Evolutionary conservation across 345 rosid species (phyloP).

Genomic region (Populus ilicifolia): DNA sequence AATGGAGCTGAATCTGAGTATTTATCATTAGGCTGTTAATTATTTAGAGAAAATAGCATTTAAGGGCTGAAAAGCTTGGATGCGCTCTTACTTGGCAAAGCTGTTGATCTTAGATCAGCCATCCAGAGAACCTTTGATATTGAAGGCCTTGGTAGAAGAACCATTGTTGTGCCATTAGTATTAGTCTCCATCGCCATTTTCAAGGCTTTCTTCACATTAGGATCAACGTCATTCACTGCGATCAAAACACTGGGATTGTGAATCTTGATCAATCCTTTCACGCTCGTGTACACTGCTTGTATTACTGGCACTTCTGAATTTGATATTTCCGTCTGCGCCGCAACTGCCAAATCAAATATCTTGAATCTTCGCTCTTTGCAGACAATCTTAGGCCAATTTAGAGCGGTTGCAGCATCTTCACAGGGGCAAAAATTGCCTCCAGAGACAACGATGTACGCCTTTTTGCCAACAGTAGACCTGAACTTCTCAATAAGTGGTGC

Average conservation of each 20-base stretch:
- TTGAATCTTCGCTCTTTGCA: slow-evolving; percentile 84
- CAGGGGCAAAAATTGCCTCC: slow-evolving; percentile 86
- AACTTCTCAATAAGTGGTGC: slow-evolving; percentile 82
- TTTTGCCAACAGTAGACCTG: slow-evolving; percentile 75
- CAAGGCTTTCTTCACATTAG: slow-evolving; percentile 80
- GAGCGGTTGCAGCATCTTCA: slow-evolving; percentile 66
- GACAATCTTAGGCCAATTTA: slow-evolving; percentile 71
- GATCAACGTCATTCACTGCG: slow-evolving; percentile 65
- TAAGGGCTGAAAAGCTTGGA: background rate
- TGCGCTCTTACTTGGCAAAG: slow-evolving; percentile 75
- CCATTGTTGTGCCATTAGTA: slow-evolving; percentile 46
- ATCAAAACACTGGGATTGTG: slow-evolving; percentile 93
- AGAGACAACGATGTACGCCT: slow-evolving; percentile 78
- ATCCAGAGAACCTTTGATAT: slow-evolving; percentile 88
- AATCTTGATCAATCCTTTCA: slow-evolving; percentile 85
- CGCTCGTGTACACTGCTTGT: slow-evolving; percentile 78
- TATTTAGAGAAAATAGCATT: background rate
- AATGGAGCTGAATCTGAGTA: background rate
- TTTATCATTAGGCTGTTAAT: background rate
- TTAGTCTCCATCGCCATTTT: slow-evolving; percentile 72
- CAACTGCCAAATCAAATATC: slow-evolving; percentile 77
- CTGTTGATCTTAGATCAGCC: slow-evolving; percentile 92
- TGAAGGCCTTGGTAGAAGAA: slow-evolving; percentile 69
- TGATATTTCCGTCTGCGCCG: slow-evolving; percentile 55
- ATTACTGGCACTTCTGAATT: slow-evolving; percentile 89